These are phyloP conservation scores for Scedosporium aurantiacum DNA, from an alignment of 2,329 filamentous ascomycete genomes.

Conservation along the genomic window DNA sequence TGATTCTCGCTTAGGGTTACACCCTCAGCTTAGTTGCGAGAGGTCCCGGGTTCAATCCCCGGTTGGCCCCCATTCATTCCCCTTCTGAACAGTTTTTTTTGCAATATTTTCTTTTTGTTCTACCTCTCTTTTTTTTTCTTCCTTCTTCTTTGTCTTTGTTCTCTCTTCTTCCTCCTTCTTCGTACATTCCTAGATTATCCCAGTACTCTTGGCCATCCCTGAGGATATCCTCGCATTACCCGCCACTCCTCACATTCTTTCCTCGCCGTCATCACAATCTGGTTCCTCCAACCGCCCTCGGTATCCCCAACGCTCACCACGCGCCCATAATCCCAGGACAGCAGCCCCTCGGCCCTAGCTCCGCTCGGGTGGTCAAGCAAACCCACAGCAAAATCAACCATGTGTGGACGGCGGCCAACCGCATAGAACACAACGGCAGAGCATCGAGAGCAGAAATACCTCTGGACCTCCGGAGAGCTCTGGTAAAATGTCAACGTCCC, in stretches of 20 bases:
- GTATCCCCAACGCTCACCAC: conserved; percentile 21
- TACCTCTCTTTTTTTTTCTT: too few relatives aligned
- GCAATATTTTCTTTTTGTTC: too few relatives aligned
- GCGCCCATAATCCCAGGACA: conserved; percentile 30
- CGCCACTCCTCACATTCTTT: conserved; percentile 25
- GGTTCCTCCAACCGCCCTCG: conserved; percentile 29
- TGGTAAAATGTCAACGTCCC: conserved; percentile 31
- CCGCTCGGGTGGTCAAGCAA: conserved; percentile 31
- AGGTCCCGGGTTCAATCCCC: not conserved
- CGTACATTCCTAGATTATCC: not conserved
- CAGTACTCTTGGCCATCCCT: not conserved
- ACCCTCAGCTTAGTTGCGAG: not conserved
- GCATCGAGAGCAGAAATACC: conserved; percentile 38
- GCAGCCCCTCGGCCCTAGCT: conserved; percentile 30
- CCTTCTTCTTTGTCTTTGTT: not conserved
- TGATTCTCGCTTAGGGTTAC: conserved; percentile 58
- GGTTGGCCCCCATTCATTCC: not conserved
- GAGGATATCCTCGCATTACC: conserved; percentile 1
- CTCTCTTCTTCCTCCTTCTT: not conserved
- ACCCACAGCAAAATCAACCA: conserved; percentile 33
- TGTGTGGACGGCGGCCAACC: conserved; percentile 22
- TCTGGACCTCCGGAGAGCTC: conserved; percentile 31
- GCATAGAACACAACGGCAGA: conserved; percentile 36
- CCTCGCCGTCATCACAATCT: conserved; percentile 19
- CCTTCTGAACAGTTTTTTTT: too few relatives aligned